These are phyloP conservation scores for Colletotrichum cordylinicola DNA, from an alignment of 2,329 filamentous ascomycete species.

Conservation along the genomic window DNA sequence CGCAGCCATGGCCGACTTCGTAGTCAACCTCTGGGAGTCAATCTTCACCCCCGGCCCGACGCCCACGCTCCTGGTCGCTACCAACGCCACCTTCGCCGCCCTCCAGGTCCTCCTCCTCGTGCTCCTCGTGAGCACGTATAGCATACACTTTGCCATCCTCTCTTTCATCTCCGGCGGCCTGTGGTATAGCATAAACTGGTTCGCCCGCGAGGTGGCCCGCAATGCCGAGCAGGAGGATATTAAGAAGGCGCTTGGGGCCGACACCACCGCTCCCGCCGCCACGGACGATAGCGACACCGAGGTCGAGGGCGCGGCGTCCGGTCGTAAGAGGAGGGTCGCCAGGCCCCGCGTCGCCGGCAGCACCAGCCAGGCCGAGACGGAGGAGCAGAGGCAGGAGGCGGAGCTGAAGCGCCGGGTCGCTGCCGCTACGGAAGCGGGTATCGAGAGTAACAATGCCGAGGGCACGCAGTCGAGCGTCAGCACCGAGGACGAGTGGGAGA, in stretches of 20 bases:
- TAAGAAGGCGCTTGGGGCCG: conserved; percentile 37
- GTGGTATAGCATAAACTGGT: conserved; percentile 98
- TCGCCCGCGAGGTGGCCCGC: conserved; percentile 69
- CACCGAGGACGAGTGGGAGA: conserved; percentile 98
- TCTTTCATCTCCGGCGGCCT: conserved; percentile 80
- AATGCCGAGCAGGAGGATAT: conserved; percentile 46
- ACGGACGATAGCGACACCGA: conserved; percentile 57
- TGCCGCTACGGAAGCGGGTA: conserved; percentile 43
- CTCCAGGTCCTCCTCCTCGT: conserved; percentile 80
- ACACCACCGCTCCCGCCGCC: conserved; percentile 34
- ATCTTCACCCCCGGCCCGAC: conserved; percentile 94
- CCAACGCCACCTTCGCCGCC: conserved; percentile 86
- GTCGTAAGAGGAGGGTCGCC: neutral
- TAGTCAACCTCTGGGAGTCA: conserved; percentile 85
- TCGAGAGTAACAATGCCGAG: conserved; percentile 32
- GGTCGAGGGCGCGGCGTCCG: conserved; percentile 38
- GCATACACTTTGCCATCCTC: conserved; percentile 86
- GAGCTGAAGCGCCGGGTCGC: conserved; percentile 55
- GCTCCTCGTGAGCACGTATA: conserved; percentile 82
- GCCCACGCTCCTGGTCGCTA: conserved; percentile 84
- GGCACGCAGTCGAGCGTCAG: conserved; percentile 66
- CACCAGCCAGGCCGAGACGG: conserved; percentile 50
- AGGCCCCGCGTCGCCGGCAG: conserved; percentile 24
- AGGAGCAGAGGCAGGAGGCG: conserved; percentile 39
- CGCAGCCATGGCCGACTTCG: conserved; percentile 60